phyloP scores from a whole-genome alignment of 495 filamentous ascomycete species.

The Chlorociboria aeruginascens region DNA sequence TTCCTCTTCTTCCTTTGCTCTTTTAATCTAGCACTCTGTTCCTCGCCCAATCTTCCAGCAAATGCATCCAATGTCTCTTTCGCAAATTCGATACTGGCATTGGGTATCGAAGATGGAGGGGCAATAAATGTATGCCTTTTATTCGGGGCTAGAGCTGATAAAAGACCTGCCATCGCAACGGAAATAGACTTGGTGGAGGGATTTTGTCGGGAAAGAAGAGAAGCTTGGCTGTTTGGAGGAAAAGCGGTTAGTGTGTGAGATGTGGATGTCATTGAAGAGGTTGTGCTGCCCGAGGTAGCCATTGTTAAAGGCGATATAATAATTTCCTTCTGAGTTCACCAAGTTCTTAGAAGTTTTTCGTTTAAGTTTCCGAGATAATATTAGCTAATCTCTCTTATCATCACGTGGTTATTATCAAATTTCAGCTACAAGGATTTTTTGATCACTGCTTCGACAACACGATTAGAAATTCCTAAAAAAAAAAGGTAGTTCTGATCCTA shows the following conservation, averaged over 20 bases:
- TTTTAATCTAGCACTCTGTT: constrained; percentile 46
- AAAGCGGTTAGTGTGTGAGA: constrained; percentile 39
- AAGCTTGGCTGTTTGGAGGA: background rate
- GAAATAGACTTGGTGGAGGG: constrained; percentile 15
- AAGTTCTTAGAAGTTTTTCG: background rate
- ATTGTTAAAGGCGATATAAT: constrained; percentile 17
- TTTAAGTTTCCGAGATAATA: background rate
- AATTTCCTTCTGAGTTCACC: background rate
- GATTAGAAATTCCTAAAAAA: no score
- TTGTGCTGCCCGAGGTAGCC: constrained; percentile 33
- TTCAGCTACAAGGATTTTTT: no score
- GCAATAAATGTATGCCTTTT: constrained; percentile 57
- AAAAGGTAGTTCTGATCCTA: no score
- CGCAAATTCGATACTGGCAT: constrained; percentile 51
- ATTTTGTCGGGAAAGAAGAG: background rate
- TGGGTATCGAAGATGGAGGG: constrained; percentile 49
- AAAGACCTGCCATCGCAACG: constrained; percentile 2
- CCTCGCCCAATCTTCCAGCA: constrained; percentile 53
- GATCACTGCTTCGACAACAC: no score
- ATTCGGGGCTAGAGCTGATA: constrained; percentile 23
- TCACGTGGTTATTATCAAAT: background rate
- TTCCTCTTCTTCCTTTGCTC: constrained; percentile 56
- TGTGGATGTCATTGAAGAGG: constrained; percentile 42
- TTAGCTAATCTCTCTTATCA: background rate
- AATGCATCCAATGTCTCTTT: constrained; percentile 70